Percentiles rank a stretch among this genome's conserved stretches.
Conservation (phyloP, 1,284 basidiomycete genomes). For the Schizophyllum commune region DNA sequence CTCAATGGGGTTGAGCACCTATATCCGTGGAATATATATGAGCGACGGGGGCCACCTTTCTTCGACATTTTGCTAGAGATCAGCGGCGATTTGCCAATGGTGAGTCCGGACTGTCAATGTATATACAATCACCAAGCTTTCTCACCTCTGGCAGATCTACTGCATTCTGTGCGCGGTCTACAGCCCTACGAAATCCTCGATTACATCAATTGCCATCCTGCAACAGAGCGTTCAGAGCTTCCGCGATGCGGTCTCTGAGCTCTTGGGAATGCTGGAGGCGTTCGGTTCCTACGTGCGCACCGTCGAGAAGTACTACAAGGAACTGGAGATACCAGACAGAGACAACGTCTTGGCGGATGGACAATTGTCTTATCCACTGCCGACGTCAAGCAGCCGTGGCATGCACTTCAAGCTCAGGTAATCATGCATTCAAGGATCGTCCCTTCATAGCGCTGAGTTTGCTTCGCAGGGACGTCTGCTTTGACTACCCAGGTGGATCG, state of each 20-base stretch:
- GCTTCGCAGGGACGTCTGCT: constrained; percentile 31
- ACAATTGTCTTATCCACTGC: constrained; percentile 5
- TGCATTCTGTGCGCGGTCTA: constrained; percentile 9
- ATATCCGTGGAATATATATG: constrained; percentile 2
- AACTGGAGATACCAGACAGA: constrained; percentile 3
- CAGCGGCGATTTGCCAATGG: constrained; percentile 8
- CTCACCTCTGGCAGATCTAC: constrained; percentile 1
- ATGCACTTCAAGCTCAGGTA: constrained; percentile 30
- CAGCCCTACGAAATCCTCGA: constrained; percentile 6
- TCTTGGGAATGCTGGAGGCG: constrained; percentile 4
- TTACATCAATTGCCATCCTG: constrained; percentile 12
- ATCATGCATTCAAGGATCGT: not conserved
- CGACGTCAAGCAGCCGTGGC: constrained; percentile 15
- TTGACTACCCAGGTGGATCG: constrained; percentile 36
- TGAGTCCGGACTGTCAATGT: not conserved
- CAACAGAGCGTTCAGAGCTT: constrained; percentile 8
- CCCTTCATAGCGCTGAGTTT: not conserved
- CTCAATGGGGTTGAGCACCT: not conserved
- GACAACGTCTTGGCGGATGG: constrained; percentile 5
- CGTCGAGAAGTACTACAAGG: constrained; percentile 8
- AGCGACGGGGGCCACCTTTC: not conserved
- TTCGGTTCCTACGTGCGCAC: constrained; percentile 6
- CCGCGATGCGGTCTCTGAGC: constrained; percentile 6
- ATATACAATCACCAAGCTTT: not conserved
- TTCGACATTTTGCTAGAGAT: not conserved